These are phyloP conservation scores for Dissophora globulifera DNA, from an alignment of 192 early-diverging fungal species.

Conservation along the genomic window DNA sequence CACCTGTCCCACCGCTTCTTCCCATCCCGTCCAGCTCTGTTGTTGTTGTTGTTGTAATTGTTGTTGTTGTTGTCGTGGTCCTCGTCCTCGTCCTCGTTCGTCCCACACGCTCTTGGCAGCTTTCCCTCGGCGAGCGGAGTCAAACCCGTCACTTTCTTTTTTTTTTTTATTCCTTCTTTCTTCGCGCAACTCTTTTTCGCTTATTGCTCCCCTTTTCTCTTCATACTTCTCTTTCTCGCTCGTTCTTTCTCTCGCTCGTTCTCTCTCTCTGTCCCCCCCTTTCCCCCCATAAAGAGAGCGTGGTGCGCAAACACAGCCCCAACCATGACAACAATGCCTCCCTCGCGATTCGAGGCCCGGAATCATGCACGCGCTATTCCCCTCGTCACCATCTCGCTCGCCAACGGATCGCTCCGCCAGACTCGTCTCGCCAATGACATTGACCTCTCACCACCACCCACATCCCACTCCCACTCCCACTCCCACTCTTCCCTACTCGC, in stretches of 20 bases:
- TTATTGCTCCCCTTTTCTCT: too few species aligned
- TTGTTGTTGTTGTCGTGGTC: background rate
- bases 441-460: conserved; percentile 1
- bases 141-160: too few species aligned
- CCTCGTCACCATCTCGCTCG: conserved; percentile 42
- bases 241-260: too few species aligned
- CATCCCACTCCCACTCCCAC: too few species aligned
- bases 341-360: conserved; percentile 23
- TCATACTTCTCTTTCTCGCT: too few species aligned
- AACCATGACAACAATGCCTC: conserved; percentile 2
- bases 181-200: too few species aligned
- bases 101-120: too few species aligned
- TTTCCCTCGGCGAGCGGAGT: too few species aligned
- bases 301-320: background rate
- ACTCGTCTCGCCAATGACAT: conserved; percentile 16
- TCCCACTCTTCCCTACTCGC: too few species aligned
- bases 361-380: conserved; percentile 40
- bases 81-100: too few species aligned
- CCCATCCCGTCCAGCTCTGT: background rate
- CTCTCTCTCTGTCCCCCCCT: background rate
- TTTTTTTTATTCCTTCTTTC: too few species aligned
- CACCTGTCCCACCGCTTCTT: too few species aligned
- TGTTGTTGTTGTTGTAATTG: conserved; percentile 1
- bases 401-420: conserved; percentile 34
- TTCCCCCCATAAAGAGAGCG: background rate